Evolutionary conservation across 2,329 filamentous ascomycete genomes (phyloP).

Genomic region (Penicillium sp.): DNA sequence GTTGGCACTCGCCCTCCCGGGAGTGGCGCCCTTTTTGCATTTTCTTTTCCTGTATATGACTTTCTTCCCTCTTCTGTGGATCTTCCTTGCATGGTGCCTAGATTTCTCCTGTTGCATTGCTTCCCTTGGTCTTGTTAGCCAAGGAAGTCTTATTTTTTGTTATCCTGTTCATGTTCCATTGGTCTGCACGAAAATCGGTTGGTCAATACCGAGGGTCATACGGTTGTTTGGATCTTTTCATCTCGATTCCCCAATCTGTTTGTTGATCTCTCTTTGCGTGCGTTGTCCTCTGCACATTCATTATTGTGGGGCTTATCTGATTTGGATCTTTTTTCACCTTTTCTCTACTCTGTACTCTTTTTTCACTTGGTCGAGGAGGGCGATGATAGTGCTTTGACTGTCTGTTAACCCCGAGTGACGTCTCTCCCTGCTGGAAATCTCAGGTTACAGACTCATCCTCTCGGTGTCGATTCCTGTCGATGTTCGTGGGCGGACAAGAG

Average conservation of each 20-base stretch:
- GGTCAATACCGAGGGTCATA: conserved; percentile 2
- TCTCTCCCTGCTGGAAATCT: not conserved
- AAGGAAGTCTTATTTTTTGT: conserved; percentile 4
- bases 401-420: not conserved
- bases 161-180: conserved; percentile 15
- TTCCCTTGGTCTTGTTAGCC: not conserved
- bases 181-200: conserved; percentile 7
- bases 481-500: not conserved
- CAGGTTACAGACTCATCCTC: not conserved
- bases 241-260: conserved; percentile 5
- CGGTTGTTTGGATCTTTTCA: conserved; percentile 4
- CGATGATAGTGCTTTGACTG: not conserved
- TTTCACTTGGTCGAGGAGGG: not conserved
- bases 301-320: conserved; percentile 11
- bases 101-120: conserved; percentile 18
- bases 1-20: not conserved
- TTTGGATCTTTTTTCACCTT: conserved; percentile 4
- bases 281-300: conserved; percentile 10
- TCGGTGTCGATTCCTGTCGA: not conserved
- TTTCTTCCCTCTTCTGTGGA: conserved; percentile 9
- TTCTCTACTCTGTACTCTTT: conserved; percentile 4
- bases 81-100: conserved; percentile 16
- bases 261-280: conserved; percentile 6
- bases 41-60: conserved; percentile 28
- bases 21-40: conserved; percentile 9